Evolutionary conservation across 164 flowering plant species (phyloP), one percentile per base, ranked within the genome.

Genomic region (Tinospora cordifolia): DNA sequence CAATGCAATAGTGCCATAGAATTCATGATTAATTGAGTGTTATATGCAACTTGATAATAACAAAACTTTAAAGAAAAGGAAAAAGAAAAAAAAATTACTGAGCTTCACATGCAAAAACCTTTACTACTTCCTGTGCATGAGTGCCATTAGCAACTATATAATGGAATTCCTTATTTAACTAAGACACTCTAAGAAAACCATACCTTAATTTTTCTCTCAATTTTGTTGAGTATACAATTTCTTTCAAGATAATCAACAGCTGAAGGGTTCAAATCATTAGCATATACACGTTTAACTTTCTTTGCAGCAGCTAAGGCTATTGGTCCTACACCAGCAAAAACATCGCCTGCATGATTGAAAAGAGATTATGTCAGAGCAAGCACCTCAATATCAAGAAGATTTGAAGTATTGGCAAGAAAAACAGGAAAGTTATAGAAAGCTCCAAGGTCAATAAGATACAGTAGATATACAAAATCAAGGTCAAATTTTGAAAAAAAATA

Each of bases 261-360:
- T 65, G 72, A 38, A 63, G 96, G 98, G 76, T 94, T 92, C 76
- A 90, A 81, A 77, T 94, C 99, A 84, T 94, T 94, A 24, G 99
- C 99, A 82, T 86, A 92, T 0, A 92, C 98, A 77, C 79, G 84
- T 54, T 90, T 94, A 36, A 94, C 93, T 74, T 87, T 85, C 83
- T 80, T 90, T 70, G 97, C 97, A 22, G 97, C 97, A 70, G 91
- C 74, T 70, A 94, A 73, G 62, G 96, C 89, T 76, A 92, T 76
- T 51, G 97, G 98, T 76, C 98, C 97, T 75, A 94, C 97, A 49
- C 98, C 97, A 78, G 91, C 69, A 75, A 94, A 94, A 68, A 94
- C 98, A 85, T 90, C 99, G 85, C 99, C 98, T 94, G 85, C 60
- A 68, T 25, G 27, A 39, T 24, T 66, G 22, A 66, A 59, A 36